These are phyloP conservation scores for Nemania sp. DNA, from an alignment of 2,329 filamentous ascomycete genomes.

Conservation along the genomic window DNA sequence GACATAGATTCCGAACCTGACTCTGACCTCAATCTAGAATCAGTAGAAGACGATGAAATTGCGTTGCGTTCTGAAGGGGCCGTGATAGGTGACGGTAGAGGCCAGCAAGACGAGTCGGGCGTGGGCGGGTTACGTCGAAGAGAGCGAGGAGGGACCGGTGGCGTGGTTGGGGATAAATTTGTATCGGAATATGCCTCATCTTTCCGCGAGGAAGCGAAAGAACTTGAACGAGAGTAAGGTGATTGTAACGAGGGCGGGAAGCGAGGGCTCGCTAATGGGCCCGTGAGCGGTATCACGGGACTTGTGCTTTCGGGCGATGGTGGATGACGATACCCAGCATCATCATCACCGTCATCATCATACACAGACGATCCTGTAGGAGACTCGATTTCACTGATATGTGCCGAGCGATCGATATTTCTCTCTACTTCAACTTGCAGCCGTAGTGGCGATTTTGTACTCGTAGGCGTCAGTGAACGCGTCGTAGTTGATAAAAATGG, in stretches of 20 bases:
- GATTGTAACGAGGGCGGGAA: slow-evolving; percentile 24
- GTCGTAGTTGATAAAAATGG: slow-evolving; percentile 19
- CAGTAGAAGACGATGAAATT: slow-evolving; percentile 12
- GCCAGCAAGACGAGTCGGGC: slow-evolving; percentile 25
- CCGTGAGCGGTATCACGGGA: slow-evolving; percentile 33
- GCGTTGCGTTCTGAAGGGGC: slow-evolving; percentile 21
- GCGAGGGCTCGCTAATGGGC: slow-evolving; percentile 33
- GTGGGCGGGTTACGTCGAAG: slow-evolving; percentile 18
- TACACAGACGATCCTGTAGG: slow-evolving; percentile 28
- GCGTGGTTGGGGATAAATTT: slow-evolving; percentile 7
- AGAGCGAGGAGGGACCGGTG: slow-evolving; percentile 22
- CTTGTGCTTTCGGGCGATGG: slow-evolving; percentile 35
- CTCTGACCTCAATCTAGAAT: slow-evolving; percentile 17
- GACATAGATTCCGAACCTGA: slow-evolving; percentile 13
- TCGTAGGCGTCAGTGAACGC: slow-evolving; percentile 15
- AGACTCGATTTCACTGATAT: slow-evolving; percentile 12
- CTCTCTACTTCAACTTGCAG: neutral
- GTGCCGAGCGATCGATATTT: neutral
- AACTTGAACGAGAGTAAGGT: slow-evolving; percentile 1
- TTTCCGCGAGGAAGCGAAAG: slow-evolving; percentile 11
- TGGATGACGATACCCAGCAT: slow-evolving; percentile 21
- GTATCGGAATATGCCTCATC: slow-evolving; percentile 14
- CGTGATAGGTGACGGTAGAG: slow-evolving; percentile 23
- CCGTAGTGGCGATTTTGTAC: slow-evolving; percentile 11
- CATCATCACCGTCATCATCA: slow-evolving; percentile 21